Evolutionary conservation across 2,329 filamentous ascomycete species (phyloP), one percentile per base, ranked within the genome.

Genomic region (Venturia aucupariae): DNA sequence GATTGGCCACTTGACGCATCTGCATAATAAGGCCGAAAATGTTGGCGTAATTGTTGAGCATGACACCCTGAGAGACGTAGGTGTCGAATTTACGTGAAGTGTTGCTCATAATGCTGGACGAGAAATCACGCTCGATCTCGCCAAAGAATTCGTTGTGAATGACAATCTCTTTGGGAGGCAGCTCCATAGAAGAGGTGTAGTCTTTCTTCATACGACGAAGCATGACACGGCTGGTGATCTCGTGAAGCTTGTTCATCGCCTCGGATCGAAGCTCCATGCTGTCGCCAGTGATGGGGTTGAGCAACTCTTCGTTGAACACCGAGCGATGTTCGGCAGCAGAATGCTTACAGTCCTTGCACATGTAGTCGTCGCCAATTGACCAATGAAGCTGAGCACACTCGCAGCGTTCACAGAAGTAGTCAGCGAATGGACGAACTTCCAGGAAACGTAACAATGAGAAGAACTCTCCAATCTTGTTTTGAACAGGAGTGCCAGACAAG

Each of bases 11-110:
- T 78, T 99, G 94, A 64, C 94, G 89, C 93, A 99, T 97, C 75
- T 96, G 92, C 91, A 97, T 97, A 72, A 99, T 97, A 64, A 99
- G 83, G 72, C 92, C 93, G 71, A 99, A 99, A 68, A 99, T 97
- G 74, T 99, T 99, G 78, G 94, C 94, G 70, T 97, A 97, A 73
- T 97, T 96, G 80, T 97, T 82, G 62, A 99, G 83, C 76, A 99
- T 86, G 24, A 97, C 93, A 78, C 92, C 92, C 68, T 92, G 90
- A 22, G 91, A 89, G 44, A 97, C 94, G 69, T 97, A 99, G 0
- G 92, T 97, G 72, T 97, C 90, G 69, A 97, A 99, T 70, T 92
- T 87, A 67, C 94, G 88, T 65, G 88, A 85, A 8, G 90, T 89
- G 72, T 90, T 96, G 19, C 87, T 90, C 91, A 97, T 99, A 80